These are phyloP conservation scores for Leucosporidium creatinivorum DNA, from an alignment of 768 basidiomycete genomes.

Conservation along the genomic window DNA sequence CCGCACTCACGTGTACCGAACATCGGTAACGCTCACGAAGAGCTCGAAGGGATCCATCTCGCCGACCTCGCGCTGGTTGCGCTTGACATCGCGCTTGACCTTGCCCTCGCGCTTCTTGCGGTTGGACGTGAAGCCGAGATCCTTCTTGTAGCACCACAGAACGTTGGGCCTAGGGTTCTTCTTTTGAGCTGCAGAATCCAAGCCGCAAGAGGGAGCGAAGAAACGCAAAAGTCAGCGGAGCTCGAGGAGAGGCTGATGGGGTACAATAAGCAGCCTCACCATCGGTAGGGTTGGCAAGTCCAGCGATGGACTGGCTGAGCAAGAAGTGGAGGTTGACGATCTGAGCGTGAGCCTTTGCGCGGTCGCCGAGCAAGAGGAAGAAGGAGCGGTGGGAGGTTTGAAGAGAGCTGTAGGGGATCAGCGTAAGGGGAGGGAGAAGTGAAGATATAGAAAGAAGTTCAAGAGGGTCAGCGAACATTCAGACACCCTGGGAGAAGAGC, in stretches of 20 bases:
- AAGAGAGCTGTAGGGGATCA: conserved; percentile 3
- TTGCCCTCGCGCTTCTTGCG: conserved; percentile 95
- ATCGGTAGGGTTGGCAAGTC: conserved; percentile 29
- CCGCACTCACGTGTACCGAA: conserved; percentile 75
- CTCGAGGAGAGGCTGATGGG: background rate
- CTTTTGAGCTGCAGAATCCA: conserved; percentile 23
- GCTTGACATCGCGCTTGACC: conserved; percentile 91
- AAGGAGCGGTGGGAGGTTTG: conserved; percentile 64
- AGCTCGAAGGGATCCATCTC: conserved; percentile 97
- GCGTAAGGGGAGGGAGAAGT: too few species aligned
- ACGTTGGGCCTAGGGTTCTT: conserved; percentile 52
- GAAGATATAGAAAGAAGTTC: background rate
- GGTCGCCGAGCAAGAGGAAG: conserved; percentile 93
- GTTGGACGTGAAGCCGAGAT: conserved; percentile 92
- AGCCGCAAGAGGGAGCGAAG: too few species aligned
- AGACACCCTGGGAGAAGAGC: background rate
- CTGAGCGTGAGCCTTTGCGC: conserved; percentile 81
- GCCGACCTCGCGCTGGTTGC: conserved; percentile 85
- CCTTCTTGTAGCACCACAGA: conserved; percentile 98
- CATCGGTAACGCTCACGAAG: conserved; percentile 96
- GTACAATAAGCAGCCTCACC: conserved; percentile 4
- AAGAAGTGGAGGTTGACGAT: conserved; percentile 93
- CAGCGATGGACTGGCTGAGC: conserved; percentile 64
- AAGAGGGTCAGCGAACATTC: background rate
- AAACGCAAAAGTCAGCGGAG: background rate